These are phyloP conservation scores for Tolypocladium album DNA, from an alignment of 2,329 filamentous ascomycete species.

Conservation along the genomic window DNA sequence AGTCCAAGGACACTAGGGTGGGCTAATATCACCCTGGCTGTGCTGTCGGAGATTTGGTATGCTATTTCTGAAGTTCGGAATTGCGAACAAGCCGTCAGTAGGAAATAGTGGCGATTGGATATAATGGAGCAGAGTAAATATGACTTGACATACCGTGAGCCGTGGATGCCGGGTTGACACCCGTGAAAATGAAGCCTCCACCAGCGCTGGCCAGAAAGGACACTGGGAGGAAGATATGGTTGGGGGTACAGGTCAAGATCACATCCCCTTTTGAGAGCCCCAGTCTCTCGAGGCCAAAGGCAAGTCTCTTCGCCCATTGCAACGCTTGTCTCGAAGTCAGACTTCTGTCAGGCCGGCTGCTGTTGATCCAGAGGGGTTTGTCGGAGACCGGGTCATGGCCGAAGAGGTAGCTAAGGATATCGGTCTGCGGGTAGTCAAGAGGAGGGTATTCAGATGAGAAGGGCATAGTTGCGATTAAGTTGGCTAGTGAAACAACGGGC, in stretches of 20 bases:
- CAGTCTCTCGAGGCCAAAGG: constrained; percentile 32
- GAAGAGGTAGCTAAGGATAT: constrained; percentile 23
- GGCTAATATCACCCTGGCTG: constrained; percentile 36
- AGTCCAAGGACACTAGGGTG: constrained; percentile 34
- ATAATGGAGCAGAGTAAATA: neutral
- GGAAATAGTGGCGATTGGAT: neutral
- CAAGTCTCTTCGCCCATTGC: constrained; percentile 40
- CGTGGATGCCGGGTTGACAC: constrained; percentile 41
- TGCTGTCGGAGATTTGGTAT: constrained; percentile 40
- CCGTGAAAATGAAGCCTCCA: constrained; percentile 41
- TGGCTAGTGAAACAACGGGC: neutral
- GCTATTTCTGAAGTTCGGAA: constrained; percentile 28
- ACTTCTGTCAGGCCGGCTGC: constrained; percentile 28
- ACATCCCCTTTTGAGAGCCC: constrained; percentile 37
- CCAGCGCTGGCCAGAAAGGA: constrained; percentile 43
- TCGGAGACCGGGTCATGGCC: constrained; percentile 16
- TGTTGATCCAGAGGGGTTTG: constrained; percentile 43
- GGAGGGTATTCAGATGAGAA: constrained; percentile 30
- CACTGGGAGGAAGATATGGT: constrained; percentile 44
- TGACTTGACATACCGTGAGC: constrained; percentile 24
- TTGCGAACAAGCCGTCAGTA: neutral
- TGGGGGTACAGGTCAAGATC: constrained; percentile 41
- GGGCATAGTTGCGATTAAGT: constrained; percentile 20
- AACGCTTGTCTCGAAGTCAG: constrained; percentile 37
- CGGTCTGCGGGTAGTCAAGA: constrained; percentile 33